Conservation (phyloP, 1,139 yeast genomes). For the Yamadazyma diospyri region DNA sequence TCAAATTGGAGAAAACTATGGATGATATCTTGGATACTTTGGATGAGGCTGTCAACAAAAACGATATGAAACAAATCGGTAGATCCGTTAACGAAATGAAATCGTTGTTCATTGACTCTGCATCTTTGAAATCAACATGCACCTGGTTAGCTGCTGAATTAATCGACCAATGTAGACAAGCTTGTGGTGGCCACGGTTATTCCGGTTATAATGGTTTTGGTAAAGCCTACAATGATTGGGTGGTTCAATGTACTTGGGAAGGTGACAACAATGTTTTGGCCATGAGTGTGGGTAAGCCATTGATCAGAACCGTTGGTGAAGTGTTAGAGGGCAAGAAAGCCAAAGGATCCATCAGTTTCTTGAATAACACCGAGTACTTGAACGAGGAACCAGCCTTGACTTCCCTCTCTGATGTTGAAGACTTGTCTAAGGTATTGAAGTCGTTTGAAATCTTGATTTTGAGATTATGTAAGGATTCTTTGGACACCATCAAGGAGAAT, state of each 20-base stretch:
- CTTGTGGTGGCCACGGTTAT: conserved; percentile 98
- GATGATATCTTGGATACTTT: conserved; percentile 50
- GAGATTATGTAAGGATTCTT: conserved; percentile 46
- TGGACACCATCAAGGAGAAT: conserved; percentile 38
- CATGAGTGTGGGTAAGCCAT: conserved; percentile 77
- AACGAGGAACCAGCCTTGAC: conserved; percentile 30
- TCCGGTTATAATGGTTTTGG: conserved; percentile 89
- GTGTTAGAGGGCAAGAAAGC: conserved; percentile 31
- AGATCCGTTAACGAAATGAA: conserved; percentile 63
- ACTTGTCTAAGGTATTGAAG: conserved; percentile 24
- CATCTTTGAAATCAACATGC: conserved; percentile 82
- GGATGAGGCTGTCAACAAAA: conserved; percentile 49
- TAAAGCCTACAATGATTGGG: conserved; percentile 87
- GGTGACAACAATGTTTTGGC: conserved; percentile 91
- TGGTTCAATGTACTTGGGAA: conserved; percentile 96
- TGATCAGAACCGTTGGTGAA: conserved; percentile 51
- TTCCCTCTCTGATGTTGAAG: conserved; percentile 32
- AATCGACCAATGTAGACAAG: conserved; percentile 87
- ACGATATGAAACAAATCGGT: conserved; percentile 39
- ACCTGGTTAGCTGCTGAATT: conserved; percentile 82
- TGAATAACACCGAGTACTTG: conserved; percentile 27
- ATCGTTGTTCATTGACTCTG: conserved; percentile 79
- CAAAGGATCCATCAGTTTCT: conserved; percentile 44
- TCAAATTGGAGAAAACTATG: conserved; percentile 56
- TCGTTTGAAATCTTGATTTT: conserved; percentile 45